phyloP scores from a whole-genome alignment of 306 rosid species.

The Cajanus cajan region DNA sequence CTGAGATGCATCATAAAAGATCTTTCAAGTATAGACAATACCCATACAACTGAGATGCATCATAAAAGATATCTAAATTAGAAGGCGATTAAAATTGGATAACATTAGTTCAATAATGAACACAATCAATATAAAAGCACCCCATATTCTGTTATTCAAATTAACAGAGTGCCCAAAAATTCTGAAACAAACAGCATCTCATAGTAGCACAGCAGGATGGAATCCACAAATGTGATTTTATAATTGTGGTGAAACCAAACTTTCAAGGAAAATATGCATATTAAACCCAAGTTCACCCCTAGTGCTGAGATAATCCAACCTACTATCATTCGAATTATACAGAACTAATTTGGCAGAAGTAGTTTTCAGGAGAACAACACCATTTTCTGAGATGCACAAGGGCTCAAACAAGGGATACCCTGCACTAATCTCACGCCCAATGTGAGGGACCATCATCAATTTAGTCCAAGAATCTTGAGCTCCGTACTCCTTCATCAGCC shows the following conservation, averaged over 20 bases:
- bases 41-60: too few species aligned
- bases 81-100: too few species aligned
- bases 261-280: background rate
- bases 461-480: slow-evolving; percentile 22
- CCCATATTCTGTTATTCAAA: too few species aligned
- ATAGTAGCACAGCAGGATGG: too few species aligned
- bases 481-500: slow-evolving; percentile 28
- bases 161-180: too few species aligned
- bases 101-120: too few species aligned
- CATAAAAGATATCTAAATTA: too few species aligned
- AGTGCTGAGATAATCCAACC: background rate
- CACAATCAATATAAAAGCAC: too few species aligned
- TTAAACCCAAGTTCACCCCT: background rate
- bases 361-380: background rate
- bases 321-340: background rate
- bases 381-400: background rate
- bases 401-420: background rate
- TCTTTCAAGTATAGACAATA: too few species aligned
- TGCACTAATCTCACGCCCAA: too few species aligned
- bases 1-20: too few species aligned
- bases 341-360: background rate
- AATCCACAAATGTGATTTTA: background rate
- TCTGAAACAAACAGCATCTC: too few species aligned
- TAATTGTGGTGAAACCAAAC: background rate
- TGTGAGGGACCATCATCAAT: background rate